Percentiles rank a stretch among this genome's conserved stretches.
Evolutionary conservation across 768 basidiomycete species (phyloP).

Genomic region (Auricularia sp.): DNA sequence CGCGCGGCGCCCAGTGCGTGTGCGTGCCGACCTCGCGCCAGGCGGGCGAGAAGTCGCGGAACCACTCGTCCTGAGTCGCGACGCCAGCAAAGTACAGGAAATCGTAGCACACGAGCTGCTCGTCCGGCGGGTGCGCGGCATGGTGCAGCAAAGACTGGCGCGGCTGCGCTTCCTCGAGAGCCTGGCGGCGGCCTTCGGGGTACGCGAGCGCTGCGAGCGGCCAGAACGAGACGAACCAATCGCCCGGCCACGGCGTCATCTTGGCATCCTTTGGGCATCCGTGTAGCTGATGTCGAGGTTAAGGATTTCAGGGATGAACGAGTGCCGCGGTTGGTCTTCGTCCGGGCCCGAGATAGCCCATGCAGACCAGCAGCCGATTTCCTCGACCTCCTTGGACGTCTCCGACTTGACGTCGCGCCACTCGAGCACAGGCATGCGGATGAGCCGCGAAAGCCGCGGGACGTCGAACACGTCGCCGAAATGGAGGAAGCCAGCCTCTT

Average conservation of each 20-base stretch:
- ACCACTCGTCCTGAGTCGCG: conserved; percentile 14
- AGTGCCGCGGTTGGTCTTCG: not conserved
- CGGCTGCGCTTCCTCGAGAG: not conserved
- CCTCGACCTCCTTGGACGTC: conserved; percentile 2
- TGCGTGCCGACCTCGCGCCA: conserved; percentile 47
- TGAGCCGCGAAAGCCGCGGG: conserved; percentile 32
- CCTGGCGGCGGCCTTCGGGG: conserved; percentile 14
- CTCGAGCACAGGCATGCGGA: conserved; percentile 44
- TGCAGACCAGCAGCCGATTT: conserved; percentile 5
- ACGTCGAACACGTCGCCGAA: conserved; percentile 57
- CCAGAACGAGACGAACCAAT: conserved; percentile 24
- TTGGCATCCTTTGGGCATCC: conserved; percentile 12
- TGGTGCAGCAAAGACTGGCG: not conserved
- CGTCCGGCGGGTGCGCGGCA: conserved; percentile 21
- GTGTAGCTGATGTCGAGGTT: conserved; percentile 5
- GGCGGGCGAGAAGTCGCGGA: conserved; percentile 43
- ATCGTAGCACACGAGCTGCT: conserved; percentile 31
- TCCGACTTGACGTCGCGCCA: conserved; percentile 41
- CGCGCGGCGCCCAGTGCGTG: conserved; percentile 36
- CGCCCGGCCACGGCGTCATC: conserved; percentile 20
- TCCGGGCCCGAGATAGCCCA: conserved; percentile 1
- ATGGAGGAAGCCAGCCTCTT: conserved; percentile 34
- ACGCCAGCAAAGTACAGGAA: conserved; percentile 30
- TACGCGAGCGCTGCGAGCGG: conserved; percentile 23
- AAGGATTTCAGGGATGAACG: not conserved